Percentiles rank a stretch among this genome's conserved stretches.
phyloP scores from a whole-genome alignment of 2,329 filamentous ascomycete genomes.

The Albophoma yamanashiensis region DNA sequence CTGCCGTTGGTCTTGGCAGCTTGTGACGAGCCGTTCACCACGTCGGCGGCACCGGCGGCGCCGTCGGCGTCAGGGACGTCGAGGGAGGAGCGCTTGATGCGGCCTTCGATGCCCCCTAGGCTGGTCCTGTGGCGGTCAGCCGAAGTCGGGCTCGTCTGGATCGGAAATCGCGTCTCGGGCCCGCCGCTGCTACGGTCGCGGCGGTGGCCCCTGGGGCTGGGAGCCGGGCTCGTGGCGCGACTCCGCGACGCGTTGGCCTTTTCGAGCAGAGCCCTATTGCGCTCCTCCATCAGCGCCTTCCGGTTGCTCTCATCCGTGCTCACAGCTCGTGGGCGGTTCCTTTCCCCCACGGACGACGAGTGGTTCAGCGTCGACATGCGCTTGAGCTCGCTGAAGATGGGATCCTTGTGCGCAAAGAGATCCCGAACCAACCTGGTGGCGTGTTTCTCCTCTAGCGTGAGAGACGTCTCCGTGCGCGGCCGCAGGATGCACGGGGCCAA shows the following conservation, averaged over 20 bases:
- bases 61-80: constrained; percentile 61
- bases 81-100: constrained; percentile 56
- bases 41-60: constrained; percentile 26
- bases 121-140: constrained; percentile 38
- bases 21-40: constrained; percentile 29
- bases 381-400: constrained; percentile 93
- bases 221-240: constrained; percentile 64
- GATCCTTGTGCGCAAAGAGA: constrained; percentile 85
- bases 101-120: constrained; percentile 35
- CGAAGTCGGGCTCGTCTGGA: constrained; percentile 55
- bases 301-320: constrained; percentile 95
- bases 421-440: constrained; percentile 84
- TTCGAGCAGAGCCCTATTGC: constrained; percentile 69
- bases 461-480: constrained; percentile 74
- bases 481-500: constrained; percentile 82
- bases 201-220: constrained; percentile 52
- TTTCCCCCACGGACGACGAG: constrained; percentile 39
- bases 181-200: constrained; percentile 70
- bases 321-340: constrained; percentile 67
- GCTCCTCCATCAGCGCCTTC: constrained; percentile 87
- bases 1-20: constrained; percentile 9
- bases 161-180: constrained; percentile 73
- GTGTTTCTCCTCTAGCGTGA: constrained; percentile 94
- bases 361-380: constrained; percentile 66
- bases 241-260: constrained; percentile 54